Conservation (phyloP, 345 rosid genomes). For the Heritiera fomes region DNA sequence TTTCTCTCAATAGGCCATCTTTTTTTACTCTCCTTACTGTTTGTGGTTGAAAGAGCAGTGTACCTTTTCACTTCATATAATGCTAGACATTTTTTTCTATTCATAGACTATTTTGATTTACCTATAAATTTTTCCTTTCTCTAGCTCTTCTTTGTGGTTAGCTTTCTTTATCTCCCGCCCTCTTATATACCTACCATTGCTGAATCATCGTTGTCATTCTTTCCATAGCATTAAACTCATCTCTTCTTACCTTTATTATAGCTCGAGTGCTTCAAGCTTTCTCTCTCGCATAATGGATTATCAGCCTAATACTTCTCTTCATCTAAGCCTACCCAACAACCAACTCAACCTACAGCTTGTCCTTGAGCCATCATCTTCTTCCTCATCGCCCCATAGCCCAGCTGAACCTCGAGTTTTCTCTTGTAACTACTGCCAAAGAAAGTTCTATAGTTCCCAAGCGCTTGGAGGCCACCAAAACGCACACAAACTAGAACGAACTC, state of each 20-base stretch:
- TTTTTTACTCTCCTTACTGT: slow-evolving; percentile 23
- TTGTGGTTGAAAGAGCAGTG: slow-evolving; percentile 41
- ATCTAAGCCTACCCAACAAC: slow-evolving; percentile 52
- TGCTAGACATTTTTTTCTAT: slow-evolving; percentile 12
- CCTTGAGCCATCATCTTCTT: slow-evolving; percentile 56
- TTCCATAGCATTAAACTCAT: background rate
- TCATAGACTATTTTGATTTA: background rate
- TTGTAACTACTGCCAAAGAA: slow-evolving; percentile 92
- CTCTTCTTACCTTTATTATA: background rate
- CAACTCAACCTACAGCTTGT: slow-evolving; percentile 58
- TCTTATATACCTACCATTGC: background rate
- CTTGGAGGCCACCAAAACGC: slow-evolving; percentile 99
- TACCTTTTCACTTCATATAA: slow-evolving; percentile 44
- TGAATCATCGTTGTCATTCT: slow-evolving; percentile 16
- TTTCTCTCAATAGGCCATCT: background rate
- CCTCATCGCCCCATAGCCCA: slow-evolving; percentile 48
- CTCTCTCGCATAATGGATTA: slow-evolving; percentile 44
- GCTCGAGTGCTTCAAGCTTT: background rate
- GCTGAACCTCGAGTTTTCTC: slow-evolving; percentile 66
- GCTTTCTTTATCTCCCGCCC: too few species aligned
- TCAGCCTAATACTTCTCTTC: slow-evolving; percentile 72
- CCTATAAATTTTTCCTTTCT: background rate
- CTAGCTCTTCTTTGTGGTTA: background rate
- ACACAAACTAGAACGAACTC: slow-evolving; percentile 87
- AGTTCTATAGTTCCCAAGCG: slow-evolving; percentile 95